Percentiles rank a stretch among this genome's conserved stretches.
phyloP scores from a whole-genome alignment of 441 rosid genomes.

The Pelargonium fulgidum region DNA sequence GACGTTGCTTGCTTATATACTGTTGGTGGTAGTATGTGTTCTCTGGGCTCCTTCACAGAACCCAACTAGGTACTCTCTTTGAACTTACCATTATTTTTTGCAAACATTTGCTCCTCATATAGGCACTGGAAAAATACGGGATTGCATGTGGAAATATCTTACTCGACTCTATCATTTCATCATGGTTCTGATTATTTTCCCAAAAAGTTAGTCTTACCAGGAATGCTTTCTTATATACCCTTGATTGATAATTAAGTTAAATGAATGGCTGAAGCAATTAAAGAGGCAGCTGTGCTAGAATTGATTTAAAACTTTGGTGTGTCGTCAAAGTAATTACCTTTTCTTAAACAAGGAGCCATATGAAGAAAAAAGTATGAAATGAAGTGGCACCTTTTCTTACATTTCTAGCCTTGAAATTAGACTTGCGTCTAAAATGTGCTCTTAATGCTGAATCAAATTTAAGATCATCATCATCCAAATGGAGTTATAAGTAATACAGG shows the following conservation, averaged over 20 bases:
- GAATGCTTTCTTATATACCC: neutral
- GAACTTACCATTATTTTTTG: neutral
- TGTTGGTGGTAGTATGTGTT: slow-evolving; percentile 36
- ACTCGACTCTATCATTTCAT: neutral
- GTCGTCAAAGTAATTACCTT: neutral
- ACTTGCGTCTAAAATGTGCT: neutral
- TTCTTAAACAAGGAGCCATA: neutral
- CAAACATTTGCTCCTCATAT: neutral
- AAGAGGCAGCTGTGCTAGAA: neutral
- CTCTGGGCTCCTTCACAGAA: slow-evolving; percentile 41
- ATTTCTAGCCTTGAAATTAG: neutral
- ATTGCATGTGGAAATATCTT: neutral
- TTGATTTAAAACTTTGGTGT: neutral
- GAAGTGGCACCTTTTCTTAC: neutral
- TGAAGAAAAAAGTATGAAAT: neutral
- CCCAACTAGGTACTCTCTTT: slow-evolving; percentile 29
- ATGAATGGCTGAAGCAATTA: neutral
- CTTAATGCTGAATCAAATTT: neutral
- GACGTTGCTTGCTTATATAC: slow-evolving; percentile 39
- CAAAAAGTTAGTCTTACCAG: neutral
- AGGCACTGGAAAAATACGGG: neutral
- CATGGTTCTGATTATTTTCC: neutral
- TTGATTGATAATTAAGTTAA: neutral
- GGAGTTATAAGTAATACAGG: neutral
- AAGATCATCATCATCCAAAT: neutral